Conservation (phyloP, 805 yeast species). For the Cyberlindnera nakhonratchasimensis region DNA sequence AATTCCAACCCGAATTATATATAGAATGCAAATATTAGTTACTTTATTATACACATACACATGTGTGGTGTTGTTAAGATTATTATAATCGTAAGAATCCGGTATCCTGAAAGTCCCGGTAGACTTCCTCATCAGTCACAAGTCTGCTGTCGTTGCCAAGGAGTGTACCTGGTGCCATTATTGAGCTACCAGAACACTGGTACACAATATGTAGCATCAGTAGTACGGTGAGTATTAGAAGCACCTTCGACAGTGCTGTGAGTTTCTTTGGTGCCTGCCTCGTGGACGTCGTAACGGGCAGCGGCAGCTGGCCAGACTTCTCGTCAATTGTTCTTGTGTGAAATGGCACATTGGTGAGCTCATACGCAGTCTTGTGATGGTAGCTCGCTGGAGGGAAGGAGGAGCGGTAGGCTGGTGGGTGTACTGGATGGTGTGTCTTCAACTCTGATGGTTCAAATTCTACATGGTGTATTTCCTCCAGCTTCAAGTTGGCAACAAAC, state of each 20-base stretch:
- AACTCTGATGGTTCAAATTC: slow-evolving; percentile 13
- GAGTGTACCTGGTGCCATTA: too few relatives aligned
- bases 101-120: too few relatives aligned
- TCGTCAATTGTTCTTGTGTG: neutral
- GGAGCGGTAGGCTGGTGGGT: neutral
- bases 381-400: neutral
- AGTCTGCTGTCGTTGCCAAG: too few relatives aligned
- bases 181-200: neutral
- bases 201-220: neutral
- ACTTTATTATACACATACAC: too few relatives aligned
- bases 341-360: neutral
- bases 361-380: too few relatives aligned
- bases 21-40: too few relatives aligned
- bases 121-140: too few relatives aligned
- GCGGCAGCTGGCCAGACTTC: neutral
- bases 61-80: too few relatives aligned
- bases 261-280: neutral
- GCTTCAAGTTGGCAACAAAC: slow-evolving; percentile 9
- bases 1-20: too few relatives aligned
- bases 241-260: neutral
- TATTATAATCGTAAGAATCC: too few relatives aligned
- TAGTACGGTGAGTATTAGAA: neutral
- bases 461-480: slow-evolving; percentile 9
- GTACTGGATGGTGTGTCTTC: neutral
- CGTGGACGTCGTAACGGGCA: slow-evolving; percentile 1